Evolutionary conservation across 1,284 basidiomycete species (phyloP).

Genomic region (Boletus hoseneyae): DNA sequence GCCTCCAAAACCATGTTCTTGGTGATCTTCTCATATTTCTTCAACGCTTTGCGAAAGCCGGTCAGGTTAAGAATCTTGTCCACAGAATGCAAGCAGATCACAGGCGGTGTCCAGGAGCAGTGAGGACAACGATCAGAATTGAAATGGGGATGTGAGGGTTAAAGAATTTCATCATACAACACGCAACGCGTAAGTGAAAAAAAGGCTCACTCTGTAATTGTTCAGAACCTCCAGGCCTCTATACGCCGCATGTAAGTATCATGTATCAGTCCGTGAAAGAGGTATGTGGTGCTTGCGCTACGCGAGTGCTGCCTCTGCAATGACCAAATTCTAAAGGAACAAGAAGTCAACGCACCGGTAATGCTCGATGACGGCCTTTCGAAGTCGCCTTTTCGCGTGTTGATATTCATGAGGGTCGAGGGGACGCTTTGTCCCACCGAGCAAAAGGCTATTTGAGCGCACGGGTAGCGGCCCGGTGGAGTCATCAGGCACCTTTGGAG

Average conservation of each 20-base stretch:
- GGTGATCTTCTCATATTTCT: slow-evolving; percentile 92
- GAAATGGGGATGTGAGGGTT: neutral
- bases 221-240: slow-evolving; percentile 78
- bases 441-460: neutral
- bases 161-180: neutral
- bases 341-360: slow-evolving; percentile 56
- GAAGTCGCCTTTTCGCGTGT: slow-evolving; percentile 78
- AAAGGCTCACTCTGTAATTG: slow-evolving; percentile 74
- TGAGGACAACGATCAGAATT: neutral
- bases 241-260: slow-evolving; percentile 9
- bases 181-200: neutral
- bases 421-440: slow-evolving; percentile 1
- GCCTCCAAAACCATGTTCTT: slow-evolving; percentile 63
- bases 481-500: slow-evolving; percentile 2
- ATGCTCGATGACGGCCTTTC: slow-evolving; percentile 81
- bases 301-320: neutral
- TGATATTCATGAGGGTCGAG: slow-evolving; percentile 77
- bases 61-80: slow-evolving; percentile 80
- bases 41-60: slow-evolving; percentile 88
- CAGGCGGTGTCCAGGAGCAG: neutral
- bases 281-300: neutral
- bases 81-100: neutral
- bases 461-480: neutral
- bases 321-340: neutral
- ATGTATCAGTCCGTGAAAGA: neutral